These are phyloP conservation scores for Diaporthe vexans DNA, from an alignment of 2,329 filamentous ascomycete genomes.

Conservation along the genomic window DNA sequence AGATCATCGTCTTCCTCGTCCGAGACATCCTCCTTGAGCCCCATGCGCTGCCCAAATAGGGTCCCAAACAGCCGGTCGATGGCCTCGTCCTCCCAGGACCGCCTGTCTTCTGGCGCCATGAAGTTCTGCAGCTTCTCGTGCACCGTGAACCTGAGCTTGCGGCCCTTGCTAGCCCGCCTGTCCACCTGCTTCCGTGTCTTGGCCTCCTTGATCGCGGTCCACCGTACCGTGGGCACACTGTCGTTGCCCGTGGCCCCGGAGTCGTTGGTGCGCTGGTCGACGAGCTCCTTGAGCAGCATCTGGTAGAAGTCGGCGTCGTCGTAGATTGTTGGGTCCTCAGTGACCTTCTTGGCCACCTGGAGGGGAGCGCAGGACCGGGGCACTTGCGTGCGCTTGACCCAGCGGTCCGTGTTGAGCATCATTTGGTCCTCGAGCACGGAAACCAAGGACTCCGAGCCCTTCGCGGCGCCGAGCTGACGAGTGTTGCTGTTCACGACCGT, in stretches of 20 bases:
- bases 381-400: conserved; percentile 77
- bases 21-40: conserved; percentile 71
- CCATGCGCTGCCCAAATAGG: conserved; percentile 78
- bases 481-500: conserved; percentile 62
- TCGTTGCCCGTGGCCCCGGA: conserved; percentile 60
- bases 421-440: conserved; percentile 79
- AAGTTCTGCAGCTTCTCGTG: conserved; percentile 99
- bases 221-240: conserved; percentile 67
- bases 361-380: conserved; percentile 83
- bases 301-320: conserved; percentile 98
- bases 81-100: conserved; percentile 83
- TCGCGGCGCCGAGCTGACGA: conserved; percentile 66
- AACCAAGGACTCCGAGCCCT: conserved; percentile 72
- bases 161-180: conserved; percentile 93
- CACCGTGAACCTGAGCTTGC: conserved; percentile 93
- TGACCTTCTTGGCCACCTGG: conserved; percentile 71
- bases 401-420: conserved; percentile 74
- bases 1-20: conserved; percentile 65
- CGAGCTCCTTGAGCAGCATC: conserved; percentile 89
- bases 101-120: conserved; percentile 91
- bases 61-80: conserved; percentile 84
- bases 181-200: conserved; percentile 89
- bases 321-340: conserved; percentile 77
- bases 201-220: conserved; percentile 79
- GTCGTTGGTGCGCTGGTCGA: conserved; percentile 87